These are phyloP conservation scores for Yarrowia keelungensis DNA, from an alignment of 805 yeast genomes.

Conservation along the genomic window DNA sequence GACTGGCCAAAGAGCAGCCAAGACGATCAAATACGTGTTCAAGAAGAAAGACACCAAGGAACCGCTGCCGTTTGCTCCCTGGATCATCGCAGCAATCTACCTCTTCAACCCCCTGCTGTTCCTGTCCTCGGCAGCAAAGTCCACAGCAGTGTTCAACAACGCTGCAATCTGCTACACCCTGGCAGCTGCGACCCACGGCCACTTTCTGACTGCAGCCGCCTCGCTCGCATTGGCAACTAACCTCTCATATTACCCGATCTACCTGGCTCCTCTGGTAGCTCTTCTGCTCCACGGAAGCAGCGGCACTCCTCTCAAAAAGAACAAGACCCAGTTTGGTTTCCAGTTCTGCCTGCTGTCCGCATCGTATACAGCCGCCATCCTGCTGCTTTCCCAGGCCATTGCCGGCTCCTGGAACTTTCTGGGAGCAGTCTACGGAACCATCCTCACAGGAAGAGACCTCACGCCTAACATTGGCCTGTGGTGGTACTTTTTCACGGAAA, in stretches of 20 bases:
- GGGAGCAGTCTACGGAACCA: conserved; percentile 60
- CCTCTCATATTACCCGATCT: conserved; percentile 67
- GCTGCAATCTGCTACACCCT: conserved; percentile 60
- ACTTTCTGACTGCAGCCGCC: conserved; percentile 56
- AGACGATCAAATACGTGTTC: conserved; percentile 39
- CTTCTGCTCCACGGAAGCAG: conserved; percentile 43
- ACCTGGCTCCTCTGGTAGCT: conserved; percentile 65
- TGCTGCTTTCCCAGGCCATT: conserved; percentile 45
- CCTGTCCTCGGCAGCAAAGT: conserved; percentile 69
- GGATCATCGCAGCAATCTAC: conserved; percentile 66
- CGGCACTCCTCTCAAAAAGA: conserved; percentile 10
- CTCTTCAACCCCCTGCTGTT: conserved; percentile 82
- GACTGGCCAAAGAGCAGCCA: conserved; percentile 51
- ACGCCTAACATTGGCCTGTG: conserved; percentile 93
- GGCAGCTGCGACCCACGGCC: conserved; percentile 55
- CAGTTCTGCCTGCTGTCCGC: conserved; percentile 41
- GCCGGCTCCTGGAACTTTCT: conserved; percentile 54
- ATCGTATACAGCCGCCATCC: conserved; percentile 41
- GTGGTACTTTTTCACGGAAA: conserved; percentile 98
- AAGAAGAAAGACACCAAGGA: conserved; percentile 45
- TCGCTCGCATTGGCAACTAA: conserved; percentile 69
- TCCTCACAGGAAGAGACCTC: conserved; percentile 67
- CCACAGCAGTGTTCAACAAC: conserved; percentile 68
- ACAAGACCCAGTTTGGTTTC: conserved; percentile 12
- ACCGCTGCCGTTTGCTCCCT: conserved; percentile 49